Conservation (phyloP, 129 eudicot genomes). For the Glebionis coronaria region DNA sequence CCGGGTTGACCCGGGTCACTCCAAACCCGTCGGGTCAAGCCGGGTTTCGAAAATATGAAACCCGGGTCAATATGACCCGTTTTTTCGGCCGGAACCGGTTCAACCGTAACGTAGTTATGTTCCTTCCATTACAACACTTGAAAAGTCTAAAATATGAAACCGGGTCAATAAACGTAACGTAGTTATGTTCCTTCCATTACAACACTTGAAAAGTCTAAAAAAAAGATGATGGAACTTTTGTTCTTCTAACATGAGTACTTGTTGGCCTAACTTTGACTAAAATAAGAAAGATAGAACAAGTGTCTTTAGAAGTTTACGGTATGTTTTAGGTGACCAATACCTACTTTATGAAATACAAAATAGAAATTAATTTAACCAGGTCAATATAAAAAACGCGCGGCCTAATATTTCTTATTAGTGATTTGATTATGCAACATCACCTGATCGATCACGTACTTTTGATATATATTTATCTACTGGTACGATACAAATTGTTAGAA, state of each 20-base stretch:
- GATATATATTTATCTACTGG: too few relatives aligned
- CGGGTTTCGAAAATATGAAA: too few relatives aligned
- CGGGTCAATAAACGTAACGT: too few relatives aligned
- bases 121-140: constrained; percentile 22
- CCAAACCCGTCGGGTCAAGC: too few relatives aligned
- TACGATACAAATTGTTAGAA: too few relatives aligned
- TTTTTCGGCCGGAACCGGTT: too few relatives aligned
- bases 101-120: constrained; percentile 21
- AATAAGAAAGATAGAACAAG: constrained; percentile 6
- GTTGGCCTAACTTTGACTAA: constrained; percentile 26
- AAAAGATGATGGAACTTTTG: not conserved
- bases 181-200: constrained; percentile 27
- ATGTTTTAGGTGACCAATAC: constrained; percentile 25
- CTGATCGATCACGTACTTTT: too few relatives aligned
- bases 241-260: constrained; percentile 14
- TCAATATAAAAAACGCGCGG: not conserved
- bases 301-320: constrained; percentile 27
- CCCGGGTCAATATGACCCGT: too few relatives aligned
- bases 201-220: not conserved
- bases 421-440: too few relatives aligned
- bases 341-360: not conserved
- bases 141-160: too few relatives aligned
- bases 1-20: too few relatives aligned
- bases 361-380: not conserved
- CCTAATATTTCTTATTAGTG: too few relatives aligned